Evolutionary conservation across 169 alveolate genomes (phyloP).

Genomic region (Theileria sp.): DNA sequence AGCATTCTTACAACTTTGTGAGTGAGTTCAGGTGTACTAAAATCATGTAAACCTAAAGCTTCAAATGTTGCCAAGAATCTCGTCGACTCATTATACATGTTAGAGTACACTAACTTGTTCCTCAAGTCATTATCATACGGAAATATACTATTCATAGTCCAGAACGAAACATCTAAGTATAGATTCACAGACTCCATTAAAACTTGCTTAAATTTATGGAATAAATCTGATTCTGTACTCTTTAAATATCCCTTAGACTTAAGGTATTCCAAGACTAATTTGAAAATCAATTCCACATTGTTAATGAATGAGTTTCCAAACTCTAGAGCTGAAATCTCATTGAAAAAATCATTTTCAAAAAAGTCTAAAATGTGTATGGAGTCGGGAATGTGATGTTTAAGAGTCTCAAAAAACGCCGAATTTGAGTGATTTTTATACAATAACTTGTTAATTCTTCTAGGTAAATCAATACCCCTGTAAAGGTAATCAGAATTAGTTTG

Average conservation of each 20-base stretch:
- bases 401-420: conserved; percentile 58
- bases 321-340: not conserved
- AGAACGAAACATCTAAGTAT: conserved; percentile 52
- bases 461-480: conserved; percentile 32
- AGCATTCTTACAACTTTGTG: conserved; percentile 8
- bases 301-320: not conserved
- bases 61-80: conserved; percentile 40
- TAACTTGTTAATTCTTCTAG: conserved; percentile 31
- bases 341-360: not conserved
- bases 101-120: conserved; percentile 40
- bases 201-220: not conserved
- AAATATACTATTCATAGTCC: conserved; percentile 44
- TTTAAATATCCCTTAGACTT: not conserved
- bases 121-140: conserved; percentile 14
- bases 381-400: conserved; percentile 45
- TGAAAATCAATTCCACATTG: not conserved
- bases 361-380: conserved; percentile 54
- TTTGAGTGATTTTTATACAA: conserved; percentile 45
- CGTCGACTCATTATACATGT: conserved; percentile 12
- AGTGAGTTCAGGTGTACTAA: not conserved
- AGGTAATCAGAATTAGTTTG: not conserved
- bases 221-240: not conserved
- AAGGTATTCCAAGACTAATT: not conserved
- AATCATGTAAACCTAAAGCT: conserved; percentile 10
- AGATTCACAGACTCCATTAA: conserved; percentile 4